phyloP scores from a whole-genome alignment of 148 eudicot genomes.

The Amaranthus hypochondriacus region DNA sequence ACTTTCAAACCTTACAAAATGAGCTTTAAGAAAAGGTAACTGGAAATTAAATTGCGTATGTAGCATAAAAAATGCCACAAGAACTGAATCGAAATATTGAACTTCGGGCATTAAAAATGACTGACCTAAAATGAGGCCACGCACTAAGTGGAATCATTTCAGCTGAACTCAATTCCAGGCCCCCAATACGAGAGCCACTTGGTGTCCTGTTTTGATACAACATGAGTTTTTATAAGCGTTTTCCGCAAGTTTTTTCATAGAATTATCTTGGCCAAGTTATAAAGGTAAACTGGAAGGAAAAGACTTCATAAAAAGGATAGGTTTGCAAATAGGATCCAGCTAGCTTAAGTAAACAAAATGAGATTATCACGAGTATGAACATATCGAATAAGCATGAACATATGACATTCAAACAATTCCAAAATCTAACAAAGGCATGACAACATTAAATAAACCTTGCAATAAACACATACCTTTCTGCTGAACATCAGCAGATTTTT shows the following conservation, averaged over 20 bases:
- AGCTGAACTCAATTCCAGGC: constrained; percentile 97
- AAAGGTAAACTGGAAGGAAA: constrained; percentile 78
- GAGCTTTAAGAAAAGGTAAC: constrained; percentile 32
- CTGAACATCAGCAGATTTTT: constrained; percentile 51
- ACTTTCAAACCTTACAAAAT: constrained; percentile 27
- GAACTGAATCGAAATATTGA: constrained; percentile 29
- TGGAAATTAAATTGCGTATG: constrained; percentile 39
- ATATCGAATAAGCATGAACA: constrained; percentile 26
- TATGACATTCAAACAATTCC: constrained; percentile 26
- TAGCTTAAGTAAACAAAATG: constrained; percentile 34
- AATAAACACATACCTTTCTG: constrained; percentile 57
- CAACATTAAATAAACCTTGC: constrained; percentile 17
- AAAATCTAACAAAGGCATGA: constrained; percentile 13
- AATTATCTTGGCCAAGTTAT: constrained; percentile 53
- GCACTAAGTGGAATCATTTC: constrained; percentile 95
- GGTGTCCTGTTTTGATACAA: constrained; percentile 96
- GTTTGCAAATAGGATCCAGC: constrained; percentile 17
- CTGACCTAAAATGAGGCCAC: constrained; percentile 98
- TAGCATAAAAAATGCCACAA: constrained; percentile 64
- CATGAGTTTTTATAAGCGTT: constrained; percentile 68
- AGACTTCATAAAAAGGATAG: constrained; percentile 45
- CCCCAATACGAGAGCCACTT: constrained; percentile 97
- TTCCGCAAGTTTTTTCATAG: constrained; percentile 40
- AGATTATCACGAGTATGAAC: constrained; percentile 26
- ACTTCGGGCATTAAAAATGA: constrained; percentile 59